Conservation (phyloP, 2,329 filamentous ascomycete genomes). For the Calonectria multiphialidica region DNA sequence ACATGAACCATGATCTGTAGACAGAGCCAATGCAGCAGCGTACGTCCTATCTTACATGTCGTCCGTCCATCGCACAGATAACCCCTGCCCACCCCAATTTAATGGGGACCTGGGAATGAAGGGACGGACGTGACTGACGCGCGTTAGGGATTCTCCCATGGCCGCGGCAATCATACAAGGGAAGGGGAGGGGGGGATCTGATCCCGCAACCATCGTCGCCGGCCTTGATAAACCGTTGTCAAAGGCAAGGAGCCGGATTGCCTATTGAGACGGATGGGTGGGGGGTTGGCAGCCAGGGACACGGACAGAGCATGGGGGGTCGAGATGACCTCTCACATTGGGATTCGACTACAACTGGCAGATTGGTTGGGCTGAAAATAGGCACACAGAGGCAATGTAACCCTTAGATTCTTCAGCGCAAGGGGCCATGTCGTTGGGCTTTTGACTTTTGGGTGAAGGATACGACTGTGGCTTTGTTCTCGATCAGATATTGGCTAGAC, state of each 20-base stretch:
- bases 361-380: constrained; percentile 6
- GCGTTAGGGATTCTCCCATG: background rate
- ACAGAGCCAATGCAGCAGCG: background rate
- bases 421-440: background rate
- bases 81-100: background rate
- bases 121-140: constrained; percentile 7
- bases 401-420: constrained; percentile 1
- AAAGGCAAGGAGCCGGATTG: background rate
- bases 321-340: constrained; percentile 9
- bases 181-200: constrained; percentile 5
- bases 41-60: background rate
- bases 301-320: constrained; percentile 5
- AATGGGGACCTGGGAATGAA: background rate
- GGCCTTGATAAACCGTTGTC: background rate
- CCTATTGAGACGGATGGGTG: background rate
- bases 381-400: constrained; percentile 8
- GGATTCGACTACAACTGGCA: background rate
- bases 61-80: background rate
- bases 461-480: background rate
- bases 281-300: background rate
- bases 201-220: background rate
- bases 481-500: background rate
- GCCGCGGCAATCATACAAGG: constrained; percentile 7
- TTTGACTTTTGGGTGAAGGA: background rate
- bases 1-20: constrained; percentile 17